Evolutionary conservation across 2,329 filamentous ascomycete genomes (phyloP).

Genomic region (Arthroderma sp.): DNA sequence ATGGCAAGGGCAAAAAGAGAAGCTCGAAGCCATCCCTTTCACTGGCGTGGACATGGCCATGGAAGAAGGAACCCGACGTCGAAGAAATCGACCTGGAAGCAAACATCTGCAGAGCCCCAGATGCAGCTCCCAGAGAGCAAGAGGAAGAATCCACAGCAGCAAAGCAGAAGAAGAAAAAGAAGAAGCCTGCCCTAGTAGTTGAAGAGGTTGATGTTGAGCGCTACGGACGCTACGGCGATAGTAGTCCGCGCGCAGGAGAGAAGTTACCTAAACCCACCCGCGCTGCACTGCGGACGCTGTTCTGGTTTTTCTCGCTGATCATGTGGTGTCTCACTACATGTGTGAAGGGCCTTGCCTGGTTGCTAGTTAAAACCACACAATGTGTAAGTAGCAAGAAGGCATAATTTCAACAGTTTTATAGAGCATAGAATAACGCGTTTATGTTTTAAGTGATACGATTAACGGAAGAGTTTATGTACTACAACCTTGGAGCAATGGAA

Average conservation of each 20-base stretch:
- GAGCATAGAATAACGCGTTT: background rate
- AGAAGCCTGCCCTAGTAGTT: constrained; percentile 25
- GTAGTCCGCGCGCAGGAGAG: constrained; percentile 27
- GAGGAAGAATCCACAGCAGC: background rate
- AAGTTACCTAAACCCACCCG: constrained; percentile 30
- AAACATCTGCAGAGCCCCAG: constrained; percentile 11
- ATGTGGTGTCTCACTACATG: constrained; percentile 28
- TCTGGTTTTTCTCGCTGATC: constrained; percentile 28
- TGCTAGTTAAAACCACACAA: constrained; percentile 29
- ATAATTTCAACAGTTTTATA: constrained; percentile 15
- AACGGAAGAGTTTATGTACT: background rate
- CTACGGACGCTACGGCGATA: constrained; percentile 30
- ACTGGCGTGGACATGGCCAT: constrained; percentile 1
- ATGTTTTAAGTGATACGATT: constrained; percentile 2
- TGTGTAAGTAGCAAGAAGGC: constrained; percentile 34
- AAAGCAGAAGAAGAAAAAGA: constrained; percentile 13
- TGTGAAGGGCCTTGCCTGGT: constrained; percentile 33
- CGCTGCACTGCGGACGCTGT: constrained; percentile 26
- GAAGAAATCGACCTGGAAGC: constrained; percentile 14
- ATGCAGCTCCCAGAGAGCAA: constrained; percentile 4
- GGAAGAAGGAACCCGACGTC: constrained; percentile 10
- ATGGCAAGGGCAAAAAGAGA: background rate
- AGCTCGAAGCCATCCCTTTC: constrained; percentile 2
- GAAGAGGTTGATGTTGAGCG: constrained; percentile 37
- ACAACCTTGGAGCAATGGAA: background rate